phyloP scores from a whole-genome alignment of 805 yeast genomes.

The Saturnispora halmiae region DNA sequence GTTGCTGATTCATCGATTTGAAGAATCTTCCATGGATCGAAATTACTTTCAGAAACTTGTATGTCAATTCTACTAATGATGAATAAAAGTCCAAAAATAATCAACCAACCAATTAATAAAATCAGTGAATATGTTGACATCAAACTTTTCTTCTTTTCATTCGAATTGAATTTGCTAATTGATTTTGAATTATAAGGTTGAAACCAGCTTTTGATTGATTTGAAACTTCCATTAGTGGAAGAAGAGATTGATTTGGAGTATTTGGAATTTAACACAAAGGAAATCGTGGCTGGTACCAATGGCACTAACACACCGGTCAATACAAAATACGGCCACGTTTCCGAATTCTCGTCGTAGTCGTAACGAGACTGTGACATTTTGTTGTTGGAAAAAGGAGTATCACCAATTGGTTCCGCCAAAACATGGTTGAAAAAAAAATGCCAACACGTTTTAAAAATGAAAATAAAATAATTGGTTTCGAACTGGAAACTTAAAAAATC shows the following conservation, averaged over 20 bases:
- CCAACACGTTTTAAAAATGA: neutral
- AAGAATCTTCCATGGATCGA: conserved; percentile 88
- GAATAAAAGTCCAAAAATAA: conserved; percentile 35
- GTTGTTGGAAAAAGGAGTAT: neutral
- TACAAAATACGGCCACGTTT: conserved; percentile 89
- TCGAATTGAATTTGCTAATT: conserved; percentile 25
- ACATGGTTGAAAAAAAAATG: neutral
- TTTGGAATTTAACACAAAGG: conserved; percentile 14
- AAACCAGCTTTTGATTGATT: conserved; percentile 25
- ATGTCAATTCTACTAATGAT: conserved; percentile 38
- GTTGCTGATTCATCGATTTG: conserved; percentile 59
- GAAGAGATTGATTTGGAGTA: neutral
- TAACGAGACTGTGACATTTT: conserved; percentile 47
- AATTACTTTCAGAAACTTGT: conserved; percentile 36
- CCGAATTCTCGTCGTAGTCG: conserved; percentile 80
- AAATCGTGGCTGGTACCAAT: conserved; percentile 46
- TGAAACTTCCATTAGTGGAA: conserved; percentile 3
- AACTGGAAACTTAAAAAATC: neutral
- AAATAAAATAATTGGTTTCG: too few species aligned
- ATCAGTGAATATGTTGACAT: conserved; percentile 27
- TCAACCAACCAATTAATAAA: conserved; percentile 52
- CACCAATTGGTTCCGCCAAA: neutral
- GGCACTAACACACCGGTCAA: conserved; percentile 61
- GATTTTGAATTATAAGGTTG: conserved; percentile 29
- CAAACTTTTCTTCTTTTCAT: conserved; percentile 23